phyloP scores from a whole-genome alignment of 768 basidiomycete species.

The Lentinula boryana region DNA sequence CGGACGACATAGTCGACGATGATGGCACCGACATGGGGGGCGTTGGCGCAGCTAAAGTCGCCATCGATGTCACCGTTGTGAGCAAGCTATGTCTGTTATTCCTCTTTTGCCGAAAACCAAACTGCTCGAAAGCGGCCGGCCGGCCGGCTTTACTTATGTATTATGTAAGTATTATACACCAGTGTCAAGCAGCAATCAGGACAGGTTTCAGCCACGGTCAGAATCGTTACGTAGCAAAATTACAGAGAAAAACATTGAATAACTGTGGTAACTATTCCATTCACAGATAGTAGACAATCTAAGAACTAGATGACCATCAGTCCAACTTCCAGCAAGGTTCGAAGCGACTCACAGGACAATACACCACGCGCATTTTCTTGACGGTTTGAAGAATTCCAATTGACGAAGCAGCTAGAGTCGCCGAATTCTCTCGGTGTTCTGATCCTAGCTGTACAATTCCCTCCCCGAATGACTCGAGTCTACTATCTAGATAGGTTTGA shows the following conservation, averaged over 20 bases:
- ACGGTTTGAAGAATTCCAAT: background rate
- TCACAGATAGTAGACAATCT: background rate
- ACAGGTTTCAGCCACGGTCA: too few relatives aligned
- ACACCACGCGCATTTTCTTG: conserved; percentile 3
- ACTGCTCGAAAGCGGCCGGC: background rate
- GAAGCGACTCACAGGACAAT: background rate
- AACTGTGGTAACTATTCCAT: background rate
- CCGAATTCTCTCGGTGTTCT: background rate
- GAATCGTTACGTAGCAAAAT: too few relatives aligned
- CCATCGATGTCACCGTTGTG: background rate
- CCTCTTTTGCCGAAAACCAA: too few relatives aligned
- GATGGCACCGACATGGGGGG: background rate
- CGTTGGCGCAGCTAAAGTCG: conserved; percentile 1
- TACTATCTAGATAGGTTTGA: conserved; percentile 82
- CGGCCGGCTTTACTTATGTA: background rate
- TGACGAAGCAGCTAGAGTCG: background rate
- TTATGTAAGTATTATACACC: too few relatives aligned
- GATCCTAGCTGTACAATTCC: too few relatives aligned
- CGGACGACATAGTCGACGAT: background rate
- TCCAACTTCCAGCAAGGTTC: background rate
- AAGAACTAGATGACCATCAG: background rate
- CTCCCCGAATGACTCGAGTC: background rate
- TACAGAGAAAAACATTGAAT: too few relatives aligned
- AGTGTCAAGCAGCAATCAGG: too few relatives aligned
- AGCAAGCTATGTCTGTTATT: background rate